Conservation (phyloP, 2,329 filamentous ascomycete species). For the Elsinoe perseae region DNA sequence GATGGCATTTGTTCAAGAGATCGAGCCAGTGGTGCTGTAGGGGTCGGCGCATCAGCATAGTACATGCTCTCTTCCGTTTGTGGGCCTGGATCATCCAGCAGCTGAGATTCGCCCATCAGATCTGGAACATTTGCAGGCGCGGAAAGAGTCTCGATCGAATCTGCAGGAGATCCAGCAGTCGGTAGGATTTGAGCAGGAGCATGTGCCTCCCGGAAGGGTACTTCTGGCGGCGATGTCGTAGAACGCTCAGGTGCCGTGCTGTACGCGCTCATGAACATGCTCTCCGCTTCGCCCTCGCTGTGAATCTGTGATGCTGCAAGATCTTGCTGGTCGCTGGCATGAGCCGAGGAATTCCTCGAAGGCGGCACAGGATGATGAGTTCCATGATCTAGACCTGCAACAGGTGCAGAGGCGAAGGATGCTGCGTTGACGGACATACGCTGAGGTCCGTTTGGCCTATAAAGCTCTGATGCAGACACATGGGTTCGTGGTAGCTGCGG, state of each 20-base stretch:
- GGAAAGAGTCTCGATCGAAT: not conserved
- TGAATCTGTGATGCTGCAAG: conserved; percentile 56
- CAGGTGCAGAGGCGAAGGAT: not conserved
- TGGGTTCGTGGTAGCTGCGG: not conserved
- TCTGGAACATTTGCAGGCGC: not conserved
- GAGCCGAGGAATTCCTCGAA: not conserved
- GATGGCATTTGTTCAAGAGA: not conserved
- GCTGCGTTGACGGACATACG: not conserved
- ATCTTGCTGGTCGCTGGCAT: not conserved
- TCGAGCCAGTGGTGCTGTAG: not conserved
- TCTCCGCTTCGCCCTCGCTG: conserved; percentile 72
- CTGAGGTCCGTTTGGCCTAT: not conserved
- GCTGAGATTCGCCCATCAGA: not conserved
- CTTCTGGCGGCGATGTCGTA: not conserved
- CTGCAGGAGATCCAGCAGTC: not conserved
- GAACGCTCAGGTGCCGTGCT: conserved; percentile 23
- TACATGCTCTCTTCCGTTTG: not conserved
- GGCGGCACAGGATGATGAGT: too few relatives aligned
- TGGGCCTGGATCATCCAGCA: not conserved
- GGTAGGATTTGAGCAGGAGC: not conserved
- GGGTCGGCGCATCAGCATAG: not conserved
- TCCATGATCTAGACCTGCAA: not conserved
- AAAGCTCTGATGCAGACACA: not conserved
- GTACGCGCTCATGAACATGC: conserved; percentile 74
- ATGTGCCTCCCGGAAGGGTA: too few relatives aligned